Conservation (phyloP, 345 rosid species). For the Camelina sativa region DNA sequence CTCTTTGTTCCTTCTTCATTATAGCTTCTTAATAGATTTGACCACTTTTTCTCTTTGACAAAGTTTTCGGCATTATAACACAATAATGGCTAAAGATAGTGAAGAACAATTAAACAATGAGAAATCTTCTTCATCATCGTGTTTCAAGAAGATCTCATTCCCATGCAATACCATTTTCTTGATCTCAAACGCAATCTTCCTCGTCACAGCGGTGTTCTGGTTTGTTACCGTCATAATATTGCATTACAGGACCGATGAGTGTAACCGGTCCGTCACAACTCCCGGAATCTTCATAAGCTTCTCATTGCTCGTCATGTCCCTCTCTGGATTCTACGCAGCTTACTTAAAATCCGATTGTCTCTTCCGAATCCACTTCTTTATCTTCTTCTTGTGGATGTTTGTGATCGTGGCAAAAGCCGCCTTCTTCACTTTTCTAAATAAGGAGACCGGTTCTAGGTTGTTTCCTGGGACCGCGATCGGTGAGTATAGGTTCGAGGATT, state of each 20-base stretch:
- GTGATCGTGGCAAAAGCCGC: slow-evolving; percentile 38
- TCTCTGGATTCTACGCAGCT: slow-evolving; percentile 40
- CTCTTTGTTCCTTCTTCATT: background rate
- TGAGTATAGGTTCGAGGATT: slow-evolving; percentile 42
- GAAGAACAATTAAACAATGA: slow-evolving; percentile 28
- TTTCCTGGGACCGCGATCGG: slow-evolving; percentile 42
- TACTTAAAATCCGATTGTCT: slow-evolving; percentile 45
- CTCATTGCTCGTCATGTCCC: slow-evolving; percentile 29
- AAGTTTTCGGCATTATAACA: background rate
- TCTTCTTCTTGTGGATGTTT: slow-evolving; percentile 46
- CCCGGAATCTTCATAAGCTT: slow-evolving; percentile 41
- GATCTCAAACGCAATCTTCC: slow-evolving; percentile 36
- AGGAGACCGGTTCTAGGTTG: slow-evolving; percentile 34
- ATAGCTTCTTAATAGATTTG: background rate
- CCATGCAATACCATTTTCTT: slow-evolving; percentile 43
- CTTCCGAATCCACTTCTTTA: slow-evolving; percentile 41
- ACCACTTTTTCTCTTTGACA: background rate
- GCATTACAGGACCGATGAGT: slow-evolving; percentile 38
- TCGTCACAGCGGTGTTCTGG: slow-evolving; percentile 29
- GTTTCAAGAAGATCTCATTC: slow-evolving; percentile 18
- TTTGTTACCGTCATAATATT: slow-evolving; percentile 27
- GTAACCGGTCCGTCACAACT: slow-evolving; percentile 36
- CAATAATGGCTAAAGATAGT: slow-evolving; percentile 26
- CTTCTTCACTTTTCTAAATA: slow-evolving; percentile 13
- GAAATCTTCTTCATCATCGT: background rate